Conservation (phyloP, 2,329 filamentous ascomycete genomes). For the Penicillium sp. region DNA sequence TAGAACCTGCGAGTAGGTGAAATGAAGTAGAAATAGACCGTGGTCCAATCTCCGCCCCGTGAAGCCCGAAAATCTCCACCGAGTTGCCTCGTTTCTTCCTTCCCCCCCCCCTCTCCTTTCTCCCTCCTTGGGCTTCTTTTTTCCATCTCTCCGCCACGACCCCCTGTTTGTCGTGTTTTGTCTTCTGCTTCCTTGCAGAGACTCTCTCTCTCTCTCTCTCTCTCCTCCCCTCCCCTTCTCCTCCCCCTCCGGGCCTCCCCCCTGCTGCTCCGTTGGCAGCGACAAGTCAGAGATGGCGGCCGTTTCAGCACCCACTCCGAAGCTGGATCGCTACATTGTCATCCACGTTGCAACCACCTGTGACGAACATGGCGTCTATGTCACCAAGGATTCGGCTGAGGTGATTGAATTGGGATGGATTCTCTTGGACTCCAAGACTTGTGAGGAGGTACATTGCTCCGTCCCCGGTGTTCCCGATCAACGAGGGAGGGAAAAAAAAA, state of each 20-base stretch:
- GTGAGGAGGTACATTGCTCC: conserved; percentile 73
- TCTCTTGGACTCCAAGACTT: conserved; percentile 82
- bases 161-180: conserved; percentile 27
- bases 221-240: conserved; percentile 15
- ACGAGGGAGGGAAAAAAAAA: conserved; percentile 5
- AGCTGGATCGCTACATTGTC: conserved; percentile 93
- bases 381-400: conserved; percentile 98
- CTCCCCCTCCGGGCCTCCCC: conserved; percentile 20
- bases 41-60: conserved; percentile 18
- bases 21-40: background rate
- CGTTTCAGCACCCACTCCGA: conserved; percentile 57
- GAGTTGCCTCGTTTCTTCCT: conserved; percentile 15
- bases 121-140: conserved; percentile 18
- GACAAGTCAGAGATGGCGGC: conserved; percentile 42
- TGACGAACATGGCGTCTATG: conserved; percentile 98
- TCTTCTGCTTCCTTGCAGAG: conserved; percentile 31
- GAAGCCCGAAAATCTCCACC: conserved; percentile 22
- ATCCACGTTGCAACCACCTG: conserved; percentile 99
- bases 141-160: conserved; percentile 32
- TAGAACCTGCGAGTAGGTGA: background rate
- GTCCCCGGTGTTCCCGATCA: conserved; percentile 1
- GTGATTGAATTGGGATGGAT: conserved; percentile 99
- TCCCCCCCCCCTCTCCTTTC: conserved; percentile 19
- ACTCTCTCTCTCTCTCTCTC: conserved; percentile 16
- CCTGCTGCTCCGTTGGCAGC: conserved; percentile 31